Evolutionary conservation across 2,329 filamentous ascomycete genomes (phyloP).

Genomic region (Claviceps sorghi): DNA sequence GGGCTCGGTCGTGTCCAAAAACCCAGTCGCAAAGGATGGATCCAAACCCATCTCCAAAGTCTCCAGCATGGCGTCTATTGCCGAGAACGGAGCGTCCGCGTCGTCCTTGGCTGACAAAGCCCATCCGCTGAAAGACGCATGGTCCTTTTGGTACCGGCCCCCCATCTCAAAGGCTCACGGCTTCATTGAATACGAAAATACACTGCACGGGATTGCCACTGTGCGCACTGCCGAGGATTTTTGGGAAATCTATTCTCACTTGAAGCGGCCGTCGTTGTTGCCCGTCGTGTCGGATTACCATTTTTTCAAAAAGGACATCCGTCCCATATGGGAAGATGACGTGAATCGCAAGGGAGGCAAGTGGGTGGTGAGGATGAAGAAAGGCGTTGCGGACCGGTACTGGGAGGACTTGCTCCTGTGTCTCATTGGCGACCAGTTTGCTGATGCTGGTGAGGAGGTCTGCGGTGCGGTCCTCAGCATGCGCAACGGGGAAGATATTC

Average conservation of each 20-base stretch:
- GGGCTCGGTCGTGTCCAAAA: constrained; percentile 25
- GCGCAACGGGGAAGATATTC: constrained; percentile 86
- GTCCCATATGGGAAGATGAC: constrained; percentile 96
- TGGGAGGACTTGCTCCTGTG: constrained; percentile 91
- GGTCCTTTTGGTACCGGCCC: constrained; percentile 95
- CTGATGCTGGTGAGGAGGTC: constrained; percentile 82
- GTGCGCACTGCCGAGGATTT: constrained; percentile 81
- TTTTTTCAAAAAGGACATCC: constrained; percentile 90
- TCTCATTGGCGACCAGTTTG: constrained; percentile 86
- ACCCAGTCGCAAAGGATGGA: constrained; percentile 17
- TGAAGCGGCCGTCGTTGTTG: constrained; percentile 76
- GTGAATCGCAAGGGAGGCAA: constrained; percentile 94
- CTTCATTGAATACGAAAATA: constrained; percentile 88
- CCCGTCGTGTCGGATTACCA: constrained; percentile 95
- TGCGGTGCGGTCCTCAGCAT: constrained; percentile 92
- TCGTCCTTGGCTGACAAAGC: constrained; percentile 28
- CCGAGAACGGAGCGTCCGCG: constrained; percentile 22
- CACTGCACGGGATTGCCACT: constrained; percentile 69
- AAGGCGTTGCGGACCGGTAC: constrained; percentile 89
- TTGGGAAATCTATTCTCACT: constrained; percentile 74
- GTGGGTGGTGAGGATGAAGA: constrained; percentile 94
- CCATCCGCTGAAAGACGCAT: constrained; percentile 61
- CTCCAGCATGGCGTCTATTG: constrained; percentile 29
- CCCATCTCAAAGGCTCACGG: constrained; percentile 90
- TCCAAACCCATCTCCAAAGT: constrained; percentile 16